Percentiles rank a stretch among this genome's conserved stretches.
Conservation (phyloP, 768 basidiomycete species). For the Hygrophoropsis aurantiaca region DNA sequence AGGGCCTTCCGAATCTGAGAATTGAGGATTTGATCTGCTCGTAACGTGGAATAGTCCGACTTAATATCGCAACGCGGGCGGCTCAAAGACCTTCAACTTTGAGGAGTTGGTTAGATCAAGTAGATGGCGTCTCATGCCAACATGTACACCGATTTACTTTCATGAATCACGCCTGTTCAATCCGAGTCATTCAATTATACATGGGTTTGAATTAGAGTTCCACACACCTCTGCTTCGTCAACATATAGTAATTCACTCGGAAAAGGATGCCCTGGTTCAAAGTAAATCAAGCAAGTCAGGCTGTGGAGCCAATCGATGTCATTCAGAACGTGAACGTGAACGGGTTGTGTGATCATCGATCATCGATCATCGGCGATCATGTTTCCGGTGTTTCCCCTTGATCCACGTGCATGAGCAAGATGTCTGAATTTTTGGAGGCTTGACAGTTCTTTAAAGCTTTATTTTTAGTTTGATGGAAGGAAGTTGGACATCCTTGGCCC, state of each 20-base stretch:
- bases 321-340: slow-evolving; percentile 52
- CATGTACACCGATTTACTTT: slow-evolving; percentile 36
- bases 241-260: slow-evolving; percentile 86
- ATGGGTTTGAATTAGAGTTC: neutral
- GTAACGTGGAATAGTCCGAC: slow-evolving; percentile 40
- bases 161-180: slow-evolving; percentile 55
- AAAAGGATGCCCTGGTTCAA: slow-evolving; percentile 73
- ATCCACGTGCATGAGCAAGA: no score
- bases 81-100: slow-evolving; percentile 38
- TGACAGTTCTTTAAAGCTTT: no score
- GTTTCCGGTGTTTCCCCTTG: no score
- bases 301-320: slow-evolving; percentile 79
- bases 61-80: slow-evolving; percentile 46
- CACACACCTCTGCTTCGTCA: slow-evolving; percentile 82
- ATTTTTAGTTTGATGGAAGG: no score
- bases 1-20: slow-evolving; percentile 67
- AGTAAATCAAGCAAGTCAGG: slow-evolving; percentile 82
- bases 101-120: no score
- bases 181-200: slow-evolving; percentile 8
- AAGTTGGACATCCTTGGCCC: no score
- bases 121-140: no score
- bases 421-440: no score
- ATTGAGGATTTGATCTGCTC: slow-evolving; percentile 52
- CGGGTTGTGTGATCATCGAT: no score
- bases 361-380: no score